phyloP scores from a whole-genome alignment of 192 early-diverging fungal genomes.

The Coemansia sp. region DNA sequence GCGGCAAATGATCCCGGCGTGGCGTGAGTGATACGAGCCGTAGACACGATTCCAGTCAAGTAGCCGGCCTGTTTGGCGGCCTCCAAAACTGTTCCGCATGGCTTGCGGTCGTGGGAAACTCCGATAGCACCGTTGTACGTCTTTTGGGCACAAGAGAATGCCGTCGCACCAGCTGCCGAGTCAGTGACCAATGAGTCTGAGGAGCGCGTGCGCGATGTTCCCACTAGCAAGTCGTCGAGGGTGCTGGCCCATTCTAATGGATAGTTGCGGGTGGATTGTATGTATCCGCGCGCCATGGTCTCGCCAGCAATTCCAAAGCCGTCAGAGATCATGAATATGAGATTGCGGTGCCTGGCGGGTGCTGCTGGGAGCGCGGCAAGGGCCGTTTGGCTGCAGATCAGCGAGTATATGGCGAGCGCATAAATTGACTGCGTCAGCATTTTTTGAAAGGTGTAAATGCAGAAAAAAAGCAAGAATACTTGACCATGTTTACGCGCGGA shows the following conservation, averaged over 20 bases:
- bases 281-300: slow-evolving; percentile 55
- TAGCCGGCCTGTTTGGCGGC: slow-evolving; percentile 55
- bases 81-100: slow-evolving; percentile 63
- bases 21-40: slow-evolving; percentile 62
- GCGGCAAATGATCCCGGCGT: slow-evolving; percentile 62
- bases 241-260: slow-evolving; percentile 27
- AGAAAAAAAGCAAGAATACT: background rate
- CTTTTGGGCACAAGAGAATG: slow-evolving; percentile 56
- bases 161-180: slow-evolving; percentile 64
- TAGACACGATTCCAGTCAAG: slow-evolving; percentile 58
- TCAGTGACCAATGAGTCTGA: slow-evolving; percentile 56
- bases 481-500: background rate
- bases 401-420: background rate
- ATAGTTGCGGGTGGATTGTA: slow-evolving; percentile 1
- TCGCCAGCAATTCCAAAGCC: slow-evolving; percentile 63
- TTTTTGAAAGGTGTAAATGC: background rate
- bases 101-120: slow-evolving; percentile 32
- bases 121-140: slow-evolving; percentile 60
- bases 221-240: slow-evolving; percentile 55
- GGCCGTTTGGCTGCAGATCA: background rate
- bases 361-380: background rate
- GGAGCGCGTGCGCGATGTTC: slow-evolving; percentile 55
- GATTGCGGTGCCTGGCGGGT: slow-evolving; percentile 29
- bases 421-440: background rate
- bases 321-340: slow-evolving; percentile 65